Conservation (phyloP, 768 basidiomycete species). For the Leccinum subgranulosum region DNA sequence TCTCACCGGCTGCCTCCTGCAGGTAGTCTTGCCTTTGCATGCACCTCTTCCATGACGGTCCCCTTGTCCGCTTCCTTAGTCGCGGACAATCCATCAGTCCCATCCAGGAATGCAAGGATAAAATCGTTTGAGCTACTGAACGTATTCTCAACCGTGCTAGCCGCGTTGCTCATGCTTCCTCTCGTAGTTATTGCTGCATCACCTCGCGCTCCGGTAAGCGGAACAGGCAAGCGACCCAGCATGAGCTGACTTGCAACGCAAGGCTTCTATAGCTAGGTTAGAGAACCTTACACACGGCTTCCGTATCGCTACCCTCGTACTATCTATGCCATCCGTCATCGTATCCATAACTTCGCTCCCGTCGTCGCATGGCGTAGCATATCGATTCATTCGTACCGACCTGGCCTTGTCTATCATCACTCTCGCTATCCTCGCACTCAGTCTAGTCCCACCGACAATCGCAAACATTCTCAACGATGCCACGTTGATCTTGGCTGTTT, state of each 20-base stretch:
- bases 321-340: constrained; percentile 58
- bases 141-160: constrained; percentile 45
- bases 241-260: constrained; percentile 10
- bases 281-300: constrained; percentile 33
- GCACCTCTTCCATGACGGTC: constrained; percentile 62
- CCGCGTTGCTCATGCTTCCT: constrained; percentile 52
- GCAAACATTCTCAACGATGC: constrained; percentile 44
- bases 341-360: constrained; percentile 54
- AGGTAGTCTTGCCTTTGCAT: constrained; percentile 63
- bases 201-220: constrained; percentile 39
- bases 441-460: constrained; percentile 42
- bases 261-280: constrained; percentile 5
- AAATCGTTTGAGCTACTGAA: constrained; percentile 62
- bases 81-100: constrained; percentile 24
- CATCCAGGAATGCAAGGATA: constrained; percentile 42
- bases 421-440: constrained; percentile 40
- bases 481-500: constrained; percentile 48
- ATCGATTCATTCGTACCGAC: constrained; percentile 40
- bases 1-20: constrained; percentile 4
- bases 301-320: constrained; percentile 49
- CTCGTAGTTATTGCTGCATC: constrained; percentile 52
- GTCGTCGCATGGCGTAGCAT: constrained; percentile 41
- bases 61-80: constrained; percentile 62
- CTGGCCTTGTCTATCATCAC: constrained; percentile 44
- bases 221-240: constrained; percentile 22